phyloP scores from a whole-genome alignment of 306 rosid genomes.

The Macrotyloma uniflorum region DNA sequence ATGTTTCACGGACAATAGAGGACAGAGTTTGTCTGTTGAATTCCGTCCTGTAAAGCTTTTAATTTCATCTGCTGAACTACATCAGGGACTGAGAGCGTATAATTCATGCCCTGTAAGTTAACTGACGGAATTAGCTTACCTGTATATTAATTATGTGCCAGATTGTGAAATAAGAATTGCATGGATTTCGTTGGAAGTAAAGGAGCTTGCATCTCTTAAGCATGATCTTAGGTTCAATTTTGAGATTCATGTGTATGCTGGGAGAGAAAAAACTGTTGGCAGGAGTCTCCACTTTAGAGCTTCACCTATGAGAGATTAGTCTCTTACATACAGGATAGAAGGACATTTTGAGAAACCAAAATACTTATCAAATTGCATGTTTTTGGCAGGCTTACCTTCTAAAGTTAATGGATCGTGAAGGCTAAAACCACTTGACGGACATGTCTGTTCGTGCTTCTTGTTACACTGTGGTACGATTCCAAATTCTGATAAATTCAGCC shows the following conservation, averaged over 20 bases:
- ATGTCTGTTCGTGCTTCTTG: slow-evolving; percentile 32
- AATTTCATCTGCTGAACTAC: slow-evolving; percentile 63
- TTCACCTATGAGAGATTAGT: neutral
- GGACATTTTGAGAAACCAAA: neutral
- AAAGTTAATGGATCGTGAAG: slow-evolving; percentile 61
- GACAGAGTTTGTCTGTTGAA: slow-evolving; percentile 65
- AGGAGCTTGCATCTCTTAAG: neutral
- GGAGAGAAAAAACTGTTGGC: neutral
- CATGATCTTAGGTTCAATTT: neutral
- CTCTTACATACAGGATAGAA: neutral
- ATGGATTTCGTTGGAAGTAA: slow-evolving; percentile 22
- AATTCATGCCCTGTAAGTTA: slow-evolving; percentile 80
- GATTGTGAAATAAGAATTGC: slow-evolving; percentile 16
- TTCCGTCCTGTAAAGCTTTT: slow-evolving; percentile 81
- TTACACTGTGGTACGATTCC: slow-evolving; percentile 9
- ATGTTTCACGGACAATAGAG: slow-evolving; percentile 77
- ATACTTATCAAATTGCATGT: slow-evolving; percentile 24
- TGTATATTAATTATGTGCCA: neutral
- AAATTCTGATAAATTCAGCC: slow-evolving; percentile 6
- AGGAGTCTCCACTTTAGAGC: neutral
- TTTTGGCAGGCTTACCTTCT: slow-evolving; percentile 65
- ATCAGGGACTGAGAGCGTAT: slow-evolving; percentile 69
- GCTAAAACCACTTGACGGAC: slow-evolving; percentile 40
- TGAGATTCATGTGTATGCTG: neutral
- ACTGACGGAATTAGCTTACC: neutral